Evolutionary conservation across 1,284 basidiomycete species (phyloP).

Genomic region (Pholiota adiposa): DNA sequence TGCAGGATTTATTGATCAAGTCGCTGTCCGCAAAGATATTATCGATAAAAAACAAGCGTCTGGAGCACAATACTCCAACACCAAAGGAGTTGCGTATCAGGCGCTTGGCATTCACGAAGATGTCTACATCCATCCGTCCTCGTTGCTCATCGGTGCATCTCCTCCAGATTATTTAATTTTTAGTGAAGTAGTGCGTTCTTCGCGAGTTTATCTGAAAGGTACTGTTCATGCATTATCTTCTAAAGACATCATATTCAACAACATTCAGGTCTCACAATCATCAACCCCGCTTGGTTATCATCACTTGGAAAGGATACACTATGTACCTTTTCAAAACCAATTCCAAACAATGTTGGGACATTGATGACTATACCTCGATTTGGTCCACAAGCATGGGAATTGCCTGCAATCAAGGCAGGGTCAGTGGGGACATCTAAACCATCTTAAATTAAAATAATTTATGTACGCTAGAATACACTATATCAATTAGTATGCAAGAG

Average conservation of each 20-base stretch:
- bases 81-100: constrained; percentile 84
- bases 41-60: constrained; percentile 57
- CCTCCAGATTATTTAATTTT: constrained; percentile 93
- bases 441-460: constrained; percentile 9
- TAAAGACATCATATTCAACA: constrained; percentile 6
- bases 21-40: constrained; percentile 91
- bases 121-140: constrained; percentile 93
- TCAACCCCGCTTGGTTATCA: constrained; percentile 91
- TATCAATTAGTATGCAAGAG: background rate
- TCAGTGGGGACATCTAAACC: constrained; percentile 4
- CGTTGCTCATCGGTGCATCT: constrained; percentile 67
- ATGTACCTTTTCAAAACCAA: constrained; percentile 89
- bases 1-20: constrained; percentile 94
- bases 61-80: constrained; percentile 76
- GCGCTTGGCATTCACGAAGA: constrained; percentile 86
- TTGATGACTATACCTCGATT: constrained; percentile 82
- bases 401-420: constrained; percentile 73
- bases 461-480: constrained; percentile 7
- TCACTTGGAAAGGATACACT: constrained; percentile 77
- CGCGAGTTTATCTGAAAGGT: constrained; percentile 85
- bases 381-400: constrained; percentile 82
- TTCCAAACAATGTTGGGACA: constrained; percentile 68
- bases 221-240: background rate
- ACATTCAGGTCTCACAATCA: constrained; percentile 72
- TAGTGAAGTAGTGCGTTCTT: constrained; percentile 80